Conservation (phyloP, 306 rosid species). For the Acacia crassicarpa region DNA sequence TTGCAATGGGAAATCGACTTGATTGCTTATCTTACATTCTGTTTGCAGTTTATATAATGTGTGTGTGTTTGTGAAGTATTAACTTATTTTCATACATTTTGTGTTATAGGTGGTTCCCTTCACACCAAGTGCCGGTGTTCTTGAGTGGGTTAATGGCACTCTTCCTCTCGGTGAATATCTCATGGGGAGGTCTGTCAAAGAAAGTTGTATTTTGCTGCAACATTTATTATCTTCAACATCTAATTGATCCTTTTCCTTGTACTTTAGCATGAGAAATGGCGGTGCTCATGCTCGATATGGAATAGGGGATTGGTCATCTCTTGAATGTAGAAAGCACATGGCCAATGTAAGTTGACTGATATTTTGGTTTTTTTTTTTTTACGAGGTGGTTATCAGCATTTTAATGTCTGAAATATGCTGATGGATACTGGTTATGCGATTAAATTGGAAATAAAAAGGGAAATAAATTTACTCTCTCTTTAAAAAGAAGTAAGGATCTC, state of each 20-base stretch:
- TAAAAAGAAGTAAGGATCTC: no score
- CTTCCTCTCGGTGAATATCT: slow-evolving; percentile 96
- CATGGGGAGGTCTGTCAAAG: slow-evolving; percentile 70
- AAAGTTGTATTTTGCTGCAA: slow-evolving; percentile 17
- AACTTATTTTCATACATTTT: slow-evolving; percentile 1
- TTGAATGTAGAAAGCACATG: slow-evolving; percentile 78
- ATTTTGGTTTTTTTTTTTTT: neutral
- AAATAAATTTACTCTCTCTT: no score
- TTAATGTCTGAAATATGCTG: neutral
- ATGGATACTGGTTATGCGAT: no score
- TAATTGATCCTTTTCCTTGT: slow-evolving; percentile 27
- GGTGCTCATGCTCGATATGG: slow-evolving; percentile 95
- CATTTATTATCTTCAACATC: slow-evolving; percentile 26
- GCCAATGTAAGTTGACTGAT: slow-evolving; percentile 56
- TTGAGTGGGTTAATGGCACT: slow-evolving; percentile 97
- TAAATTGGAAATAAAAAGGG: no score
- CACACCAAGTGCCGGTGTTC: slow-evolving; percentile 99
- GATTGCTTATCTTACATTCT: slow-evolving; percentile 2
- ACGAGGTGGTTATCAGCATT: neutral
- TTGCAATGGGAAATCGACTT: neutral
- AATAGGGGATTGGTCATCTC: slow-evolving; percentile 78
- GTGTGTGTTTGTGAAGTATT: neutral
- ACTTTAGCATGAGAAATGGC: slow-evolving; percentile 70
- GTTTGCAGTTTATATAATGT: neutral
- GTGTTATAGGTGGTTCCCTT: slow-evolving; percentile 84